These are phyloP conservation scores for Lepidium didymum DNA, from an alignment of 345 rosid species.

Conservation along the genomic window DNA sequence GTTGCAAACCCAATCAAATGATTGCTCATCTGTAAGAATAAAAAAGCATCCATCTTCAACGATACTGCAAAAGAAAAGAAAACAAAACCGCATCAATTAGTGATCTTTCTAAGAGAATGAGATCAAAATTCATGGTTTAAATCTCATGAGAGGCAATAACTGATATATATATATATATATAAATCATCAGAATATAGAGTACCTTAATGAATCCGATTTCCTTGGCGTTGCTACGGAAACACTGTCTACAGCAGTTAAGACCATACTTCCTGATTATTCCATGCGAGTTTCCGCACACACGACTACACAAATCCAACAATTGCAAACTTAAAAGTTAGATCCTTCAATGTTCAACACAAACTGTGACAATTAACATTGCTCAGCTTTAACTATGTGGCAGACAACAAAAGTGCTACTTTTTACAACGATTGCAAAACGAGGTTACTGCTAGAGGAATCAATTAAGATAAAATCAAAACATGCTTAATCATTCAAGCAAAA, in stretches of 20 bases:
- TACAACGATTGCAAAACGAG: background rate
- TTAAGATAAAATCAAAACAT: background rate
- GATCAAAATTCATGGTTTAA: too few relatives aligned
- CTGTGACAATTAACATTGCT: background rate
- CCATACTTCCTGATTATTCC: slow-evolving; percentile 37
- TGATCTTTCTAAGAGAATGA: background rate
- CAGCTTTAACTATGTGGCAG: background rate
- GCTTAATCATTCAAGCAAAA: background rate
- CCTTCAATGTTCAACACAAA: background rate
- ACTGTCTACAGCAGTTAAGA: slow-evolving; percentile 33
- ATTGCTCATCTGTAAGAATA: background rate
- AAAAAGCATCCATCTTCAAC: background rate
- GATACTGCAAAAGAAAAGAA: slow-evolving; percentile 5
- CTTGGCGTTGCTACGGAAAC: slow-evolving; percentile 35
- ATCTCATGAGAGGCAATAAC: background rate
- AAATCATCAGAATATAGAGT: background rate
- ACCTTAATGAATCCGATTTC: slow-evolving; percentile 57
- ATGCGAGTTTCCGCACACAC: slow-evolving; percentile 36
- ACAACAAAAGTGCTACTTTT: background rate
- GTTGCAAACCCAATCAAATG: background rate
- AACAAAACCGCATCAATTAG: background rate
- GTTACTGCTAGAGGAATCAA: background rate
- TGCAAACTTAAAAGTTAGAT: background rate
- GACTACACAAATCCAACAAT: background rate
- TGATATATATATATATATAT: too few relatives aligned